Conservation (phyloP, 192 early-diverging fungal species). For the Linnemannia hyalina region DNA sequence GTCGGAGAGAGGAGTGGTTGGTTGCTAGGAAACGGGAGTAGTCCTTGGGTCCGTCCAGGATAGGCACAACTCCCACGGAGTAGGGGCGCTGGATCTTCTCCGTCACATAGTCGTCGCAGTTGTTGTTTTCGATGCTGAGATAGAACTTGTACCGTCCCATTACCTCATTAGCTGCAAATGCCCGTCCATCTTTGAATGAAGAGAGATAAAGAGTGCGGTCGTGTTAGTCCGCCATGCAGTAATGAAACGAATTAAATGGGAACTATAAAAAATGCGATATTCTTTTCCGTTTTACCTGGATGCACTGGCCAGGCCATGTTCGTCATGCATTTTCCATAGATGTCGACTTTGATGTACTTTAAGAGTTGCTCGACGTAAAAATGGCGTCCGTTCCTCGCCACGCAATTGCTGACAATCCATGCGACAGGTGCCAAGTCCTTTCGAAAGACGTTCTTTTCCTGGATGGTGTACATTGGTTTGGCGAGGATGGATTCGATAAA, state of each 20-base stretch:
- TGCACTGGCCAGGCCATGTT: slow-evolving; percentile 40
- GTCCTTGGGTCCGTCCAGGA: slow-evolving; percentile 50
- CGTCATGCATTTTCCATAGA: slow-evolving; percentile 46
- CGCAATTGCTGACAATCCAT: slow-evolving; percentile 50
- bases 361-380: slow-evolving; percentile 47
- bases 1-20: slow-evolving; percentile 22
- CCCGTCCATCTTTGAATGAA: slow-evolving; percentile 3
- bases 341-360: slow-evolving; percentile 44
- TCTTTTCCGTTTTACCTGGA: slow-evolving; percentile 8
- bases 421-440: slow-evolving; percentile 40
- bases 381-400: slow-evolving; percentile 27
- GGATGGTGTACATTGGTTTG: slow-evolving; percentile 10
- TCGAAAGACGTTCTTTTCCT: slow-evolving; percentile 22
- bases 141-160: slow-evolving; percentile 46
- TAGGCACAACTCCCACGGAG: slow-evolving; percentile 32
- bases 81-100: slow-evolving; percentile 45
- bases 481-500: slow-evolving; percentile 8
- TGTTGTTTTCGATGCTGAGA: slow-evolving; percentile 47
- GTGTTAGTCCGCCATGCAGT: neutral
- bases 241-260: neutral
- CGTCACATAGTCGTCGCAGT: slow-evolving; percentile 52
- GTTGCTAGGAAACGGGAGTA: slow-evolving; percentile 43
- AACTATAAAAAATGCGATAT: too few relatives aligned
- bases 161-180: neutral
- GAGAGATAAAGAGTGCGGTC: neutral